Base-by-base conservation (phyloP, 305 asterid genomes). In the Fraxinus ornus region DNA sequence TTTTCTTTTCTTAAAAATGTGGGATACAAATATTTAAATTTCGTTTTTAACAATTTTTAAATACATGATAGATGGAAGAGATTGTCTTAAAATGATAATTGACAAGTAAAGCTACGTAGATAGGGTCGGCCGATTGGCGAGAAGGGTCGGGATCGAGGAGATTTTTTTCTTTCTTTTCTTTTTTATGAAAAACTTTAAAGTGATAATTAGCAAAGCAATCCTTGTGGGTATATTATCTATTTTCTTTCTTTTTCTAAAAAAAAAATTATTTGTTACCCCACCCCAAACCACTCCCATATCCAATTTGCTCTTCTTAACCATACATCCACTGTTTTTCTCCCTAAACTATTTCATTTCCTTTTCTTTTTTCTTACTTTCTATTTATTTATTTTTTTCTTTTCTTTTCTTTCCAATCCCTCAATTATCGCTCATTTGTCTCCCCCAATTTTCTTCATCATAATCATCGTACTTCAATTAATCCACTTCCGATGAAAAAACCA, bases 401-500 rank as follows among this genome's bases (percentile, higher is more conserved):
- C 21, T 35, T 77, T 66, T 83, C 70, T 22, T 55, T 66, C 78
- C 79, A 87, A 88, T 89, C 90, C 89, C 97, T 83, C 90, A 90
- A 88, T 89, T 87, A 39, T 89, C 91, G 97, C 89, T 84, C 83
- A 80, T 88, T 90, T 93, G 91, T 89, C 90, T 77, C 87, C 71
- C 49, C 86, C 76, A 33, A 75, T 85, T n/a, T 78, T 82, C 78
- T 19, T 76, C 62, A 77, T 74, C 83, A 75, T 79, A 85, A 84
- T 85, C 77, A 73, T 82, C 78, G 12, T 72, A 72, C 44, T 72
- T 33, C 26, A 72, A 72, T 72, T 72, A 72, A 72, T 72, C 76
- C 24, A 72, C 76, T 33, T 72, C 76, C 76, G 47, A 33, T 68
- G 21, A 72, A 83, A 47, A 81, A 39, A 68, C 81, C 64, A 75